Conservation (phyloP, 169 alveolate genomes). For the Babesia bovis region DNA sequence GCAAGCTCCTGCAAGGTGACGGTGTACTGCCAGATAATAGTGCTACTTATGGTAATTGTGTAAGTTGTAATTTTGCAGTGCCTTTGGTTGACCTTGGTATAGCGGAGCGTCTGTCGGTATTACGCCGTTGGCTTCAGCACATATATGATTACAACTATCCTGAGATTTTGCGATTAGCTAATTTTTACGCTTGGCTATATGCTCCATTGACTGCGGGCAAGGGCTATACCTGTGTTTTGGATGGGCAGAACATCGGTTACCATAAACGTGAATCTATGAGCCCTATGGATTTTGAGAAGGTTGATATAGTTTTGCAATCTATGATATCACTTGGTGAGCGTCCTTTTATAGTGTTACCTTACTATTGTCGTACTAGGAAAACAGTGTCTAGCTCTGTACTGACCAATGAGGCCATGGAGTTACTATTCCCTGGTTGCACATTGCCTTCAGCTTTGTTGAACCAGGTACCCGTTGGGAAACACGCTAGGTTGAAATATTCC, state of each 20-base stretch:
- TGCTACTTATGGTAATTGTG: slow-evolving; percentile 31
- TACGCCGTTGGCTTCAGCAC: slow-evolving; percentile 39
- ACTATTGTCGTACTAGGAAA: neutral
- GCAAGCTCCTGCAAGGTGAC: neutral
- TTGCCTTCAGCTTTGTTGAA: neutral
- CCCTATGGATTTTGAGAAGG: slow-evolving; percentile 22
- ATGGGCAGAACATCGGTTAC: slow-evolving; percentile 64
- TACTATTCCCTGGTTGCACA: slow-evolving; percentile 9
- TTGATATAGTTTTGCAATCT: slow-evolving; percentile 9
- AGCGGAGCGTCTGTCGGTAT: slow-evolving; percentile 33
- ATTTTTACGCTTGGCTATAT: slow-evolving; percentile 42
- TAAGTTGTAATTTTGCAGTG: slow-evolving; percentile 2
- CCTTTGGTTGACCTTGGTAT: slow-evolving; percentile 20
- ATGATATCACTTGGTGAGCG: slow-evolving; percentile 44
- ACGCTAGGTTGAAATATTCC: slow-evolving; percentile 8
- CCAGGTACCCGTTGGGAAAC: neutral
- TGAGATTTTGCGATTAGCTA: slow-evolving; percentile 36
- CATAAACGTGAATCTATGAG: slow-evolving; percentile 16
- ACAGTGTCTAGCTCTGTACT: neutral
- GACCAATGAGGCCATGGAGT: slow-evolving; percentile 1
- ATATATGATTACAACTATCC: slow-evolving; percentile 35
- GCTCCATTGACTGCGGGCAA: slow-evolving; percentile 8
- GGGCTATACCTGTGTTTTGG: slow-evolving; percentile 58
- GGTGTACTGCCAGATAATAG: neutral
- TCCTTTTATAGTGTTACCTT: slow-evolving; percentile 54